A percentile compares a stretch with the other conserved stretches of the same genome.
phyloP scores from a whole-genome alignment of 345 rosid species.

The Combretum micranthum region DNA sequence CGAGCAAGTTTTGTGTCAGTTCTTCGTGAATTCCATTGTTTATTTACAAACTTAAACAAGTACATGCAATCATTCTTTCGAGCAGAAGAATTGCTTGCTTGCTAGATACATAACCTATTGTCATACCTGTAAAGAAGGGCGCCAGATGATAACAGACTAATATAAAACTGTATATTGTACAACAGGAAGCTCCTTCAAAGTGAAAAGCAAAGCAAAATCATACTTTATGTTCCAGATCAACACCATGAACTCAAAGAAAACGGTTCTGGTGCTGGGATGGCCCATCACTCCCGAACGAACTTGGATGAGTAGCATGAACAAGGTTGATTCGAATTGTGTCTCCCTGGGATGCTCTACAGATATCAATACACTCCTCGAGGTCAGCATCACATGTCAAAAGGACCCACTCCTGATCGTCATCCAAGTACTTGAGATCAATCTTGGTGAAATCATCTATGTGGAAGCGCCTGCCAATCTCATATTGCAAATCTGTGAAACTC shows the following conservation, averaged over 20 bases:
- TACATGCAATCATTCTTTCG: too few species aligned
- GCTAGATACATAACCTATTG: too few species aligned
- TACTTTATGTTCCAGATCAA: too few species aligned
- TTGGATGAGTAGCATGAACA: slow-evolving; percentile 20
- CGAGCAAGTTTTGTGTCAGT: too few species aligned
- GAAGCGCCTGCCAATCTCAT: slow-evolving; percentile 55
- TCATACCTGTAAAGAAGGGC: too few species aligned
- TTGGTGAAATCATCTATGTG: slow-evolving; percentile 33
- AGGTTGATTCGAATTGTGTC: slow-evolving; percentile 53
- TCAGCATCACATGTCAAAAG: slow-evolving; percentile 70
- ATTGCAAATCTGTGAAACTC: slow-evolving; percentile 43
- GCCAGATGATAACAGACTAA: too few species aligned
- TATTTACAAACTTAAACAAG: too few species aligned
- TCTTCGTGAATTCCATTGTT: too few species aligned
- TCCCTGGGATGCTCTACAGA: slow-evolving; percentile 34
- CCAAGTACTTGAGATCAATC: slow-evolving; percentile 57
- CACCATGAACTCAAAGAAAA: slow-evolving; percentile 2
- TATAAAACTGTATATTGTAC: too few species aligned
- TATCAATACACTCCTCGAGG: slow-evolving; percentile 76
- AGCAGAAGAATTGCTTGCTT: too few species aligned
- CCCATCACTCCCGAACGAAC: slow-evolving; percentile 5
- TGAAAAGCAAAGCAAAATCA: too few species aligned
- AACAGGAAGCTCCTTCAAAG: too few species aligned
- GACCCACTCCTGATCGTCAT: slow-evolving; percentile 70
- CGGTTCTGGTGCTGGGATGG: slow-evolving; percentile 4